Evolutionary conservation across 1,284 basidiomycete genomes (phyloP), one percentile per base, ranked within the genome.

Genomic region (Rhodotorula sp.): DNA sequence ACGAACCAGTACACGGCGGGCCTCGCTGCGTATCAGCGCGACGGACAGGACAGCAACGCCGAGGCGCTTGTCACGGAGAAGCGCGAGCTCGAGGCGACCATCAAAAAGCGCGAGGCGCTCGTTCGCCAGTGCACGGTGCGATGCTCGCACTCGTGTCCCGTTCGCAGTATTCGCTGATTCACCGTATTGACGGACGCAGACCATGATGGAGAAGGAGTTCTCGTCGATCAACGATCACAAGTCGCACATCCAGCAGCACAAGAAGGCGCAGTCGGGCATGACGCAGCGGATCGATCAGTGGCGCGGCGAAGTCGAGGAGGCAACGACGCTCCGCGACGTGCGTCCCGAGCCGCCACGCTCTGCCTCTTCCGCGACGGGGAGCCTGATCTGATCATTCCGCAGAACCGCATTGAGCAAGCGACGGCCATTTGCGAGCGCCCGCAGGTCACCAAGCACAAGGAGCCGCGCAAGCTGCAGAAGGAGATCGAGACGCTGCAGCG

Each of bases 391-490:
- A 13, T 34, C 54, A 50, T 2, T 53, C 45, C 58, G n/a, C 76
- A 91, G 86, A 83, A 83, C 48, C 92, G 91, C 89, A 87, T 86
- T 1, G 82, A 79, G 9, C 85, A 86, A 59, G 92, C 92, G 9
- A 80, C 85, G 50, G 81, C 88, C 77, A 89, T 87, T 78, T 92
- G 87, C 76, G 85, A 66, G 7, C 85, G 85, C 16, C 72, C 74
- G 3, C 8, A 44, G 34, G 83, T 90, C 44, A 82, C 85, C 23
- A 88, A 88, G 65, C 86, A 85, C 16, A 87, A 90, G 42, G 84
- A 83, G 44, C 80, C 85, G 0, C 84, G 85, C 0, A 84, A 84
- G 19, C 84, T 95, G 45, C 78, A 90, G 69, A 85, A 86, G 16
- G 85, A 88, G 64, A 84, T 90, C 25, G 85, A 88, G 3, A 87